These are phyloP conservation scores for Lasiodiplodia hormozganensis DNA, from an alignment of 2,329 filamentous ascomycete species.

Conservation along the genomic window DNA sequence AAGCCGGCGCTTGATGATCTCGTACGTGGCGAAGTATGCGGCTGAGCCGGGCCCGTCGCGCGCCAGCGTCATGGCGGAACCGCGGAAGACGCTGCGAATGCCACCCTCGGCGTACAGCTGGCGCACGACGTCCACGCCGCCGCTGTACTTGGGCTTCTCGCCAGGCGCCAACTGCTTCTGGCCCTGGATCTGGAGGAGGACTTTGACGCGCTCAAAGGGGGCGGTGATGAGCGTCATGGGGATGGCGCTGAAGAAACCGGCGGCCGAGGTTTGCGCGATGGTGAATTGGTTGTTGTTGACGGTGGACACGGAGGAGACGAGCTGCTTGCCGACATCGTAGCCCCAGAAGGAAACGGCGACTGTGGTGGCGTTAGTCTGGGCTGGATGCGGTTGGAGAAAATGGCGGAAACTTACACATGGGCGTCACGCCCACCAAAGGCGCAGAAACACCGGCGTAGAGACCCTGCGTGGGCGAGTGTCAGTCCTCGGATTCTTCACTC, in stretches of 20 bases:
- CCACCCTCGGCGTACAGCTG: constrained; percentile 94
- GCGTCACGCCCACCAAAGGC: constrained; percentile 92
- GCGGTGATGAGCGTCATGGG: constrained; percentile 99
- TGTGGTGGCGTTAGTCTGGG: constrained; percentile 40
- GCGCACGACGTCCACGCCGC: constrained; percentile 86
- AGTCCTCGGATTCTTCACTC: background rate
- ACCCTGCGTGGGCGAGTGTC: constrained; percentile 59
- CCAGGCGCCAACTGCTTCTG: constrained; percentile 84
- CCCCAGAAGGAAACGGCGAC: constrained; percentile 77
- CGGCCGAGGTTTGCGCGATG: constrained; percentile 86
- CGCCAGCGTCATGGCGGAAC: constrained; percentile 87
- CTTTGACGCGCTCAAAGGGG: constrained; percentile 98
- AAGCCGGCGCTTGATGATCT: constrained; percentile 87
- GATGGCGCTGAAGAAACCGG: constrained; percentile 93
- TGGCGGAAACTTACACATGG: constrained; percentile 81
- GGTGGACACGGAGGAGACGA: constrained; percentile 74
- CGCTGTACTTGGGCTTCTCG: constrained; percentile 90
- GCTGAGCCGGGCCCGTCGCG: constrained; percentile 92
- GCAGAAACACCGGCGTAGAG: constrained; percentile 97
- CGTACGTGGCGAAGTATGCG: constrained; percentile 97
- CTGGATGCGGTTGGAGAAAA: no score
- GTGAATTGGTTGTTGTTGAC: constrained; percentile 74
- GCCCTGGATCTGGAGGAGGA: constrained; percentile 96
- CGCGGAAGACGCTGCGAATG: constrained; percentile 89
- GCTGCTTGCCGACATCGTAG: constrained; percentile 92